A percentile compares a stretch with the other conserved stretches of the same genome.
These are phyloP conservation scores for Claviceps fusiformis DNA, from an alignment of 2,329 filamentous ascomycete genomes.

Conservation along the genomic window DNA sequence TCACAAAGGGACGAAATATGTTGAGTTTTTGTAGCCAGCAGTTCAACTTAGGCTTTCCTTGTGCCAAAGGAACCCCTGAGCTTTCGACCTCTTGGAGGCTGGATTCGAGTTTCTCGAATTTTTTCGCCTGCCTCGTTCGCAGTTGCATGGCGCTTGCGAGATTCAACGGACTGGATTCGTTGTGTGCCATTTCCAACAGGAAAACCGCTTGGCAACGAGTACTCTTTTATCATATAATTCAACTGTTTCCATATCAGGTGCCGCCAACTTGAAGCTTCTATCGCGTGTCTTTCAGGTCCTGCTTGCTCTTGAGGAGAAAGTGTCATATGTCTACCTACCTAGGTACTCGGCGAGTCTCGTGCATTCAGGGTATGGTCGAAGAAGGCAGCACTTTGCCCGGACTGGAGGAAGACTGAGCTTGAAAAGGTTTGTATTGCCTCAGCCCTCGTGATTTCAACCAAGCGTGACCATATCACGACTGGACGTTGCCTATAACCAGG, in stretches of 20 bases:
- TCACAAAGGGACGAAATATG: conserved; percentile 33
- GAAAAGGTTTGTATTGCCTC: background rate
- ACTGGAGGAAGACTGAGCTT: background rate
- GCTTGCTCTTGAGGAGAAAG: background rate
- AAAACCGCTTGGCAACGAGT: background rate
- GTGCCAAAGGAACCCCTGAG: conserved; percentile 10
- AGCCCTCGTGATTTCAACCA: conserved; percentile 2
- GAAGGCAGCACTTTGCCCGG: background rate
- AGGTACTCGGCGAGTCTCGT: conserved; percentile 2
- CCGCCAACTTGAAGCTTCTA: background rate
- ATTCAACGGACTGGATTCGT: conserved; percentile 13
- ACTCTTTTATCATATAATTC: background rate
- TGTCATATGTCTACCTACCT: background rate
- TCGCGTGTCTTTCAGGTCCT: background rate
- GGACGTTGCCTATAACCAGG: background rate
- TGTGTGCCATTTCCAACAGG: conserved; percentile 12
- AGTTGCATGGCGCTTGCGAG: conserved; percentile 32
- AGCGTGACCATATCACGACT: conserved; percentile 6
- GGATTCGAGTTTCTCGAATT: conserved; percentile 37
- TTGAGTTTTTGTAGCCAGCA: conserved; percentile 39
- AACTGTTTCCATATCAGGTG: background rate
- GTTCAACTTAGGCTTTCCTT: conserved; percentile 18
- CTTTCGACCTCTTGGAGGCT: conserved; percentile 26
- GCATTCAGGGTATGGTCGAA: background rate
- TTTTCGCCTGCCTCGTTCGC: conserved; percentile 32